phyloP scores from a whole-genome alignment of 352 stramenopile species.

The Phytophthora sp. region DNA sequence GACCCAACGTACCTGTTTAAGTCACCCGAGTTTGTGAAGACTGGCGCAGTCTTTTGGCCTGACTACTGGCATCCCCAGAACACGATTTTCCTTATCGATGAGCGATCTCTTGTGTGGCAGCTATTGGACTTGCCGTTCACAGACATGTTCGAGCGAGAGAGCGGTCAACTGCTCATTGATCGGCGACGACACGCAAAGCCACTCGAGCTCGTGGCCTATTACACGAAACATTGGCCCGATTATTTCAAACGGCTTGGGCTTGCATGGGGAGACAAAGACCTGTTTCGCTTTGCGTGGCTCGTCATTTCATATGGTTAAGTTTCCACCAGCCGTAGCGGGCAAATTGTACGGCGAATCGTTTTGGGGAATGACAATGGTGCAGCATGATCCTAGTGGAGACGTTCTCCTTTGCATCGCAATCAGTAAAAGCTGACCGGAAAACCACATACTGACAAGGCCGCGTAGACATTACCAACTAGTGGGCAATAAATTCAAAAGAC shows the following conservation, averaged over 20 bases:
- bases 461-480: neutral
- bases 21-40: constrained; percentile 39
- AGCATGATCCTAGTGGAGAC: constrained; percentile 30
- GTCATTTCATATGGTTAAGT: constrained; percentile 42
- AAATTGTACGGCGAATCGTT: constrained; percentile 15
- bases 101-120: constrained; percentile 60
- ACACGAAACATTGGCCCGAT: constrained; percentile 54
- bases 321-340: constrained; percentile 26
- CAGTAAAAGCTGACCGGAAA: constrained; percentile 31
- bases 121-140: constrained; percentile 56
- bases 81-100: constrained; percentile 68
- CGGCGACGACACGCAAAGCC: constrained; percentile 31
- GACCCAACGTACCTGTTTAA: constrained; percentile 71
- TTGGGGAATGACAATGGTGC: no score
- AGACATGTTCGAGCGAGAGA: constrained; percentile 81
- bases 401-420: constrained; percentile 53
- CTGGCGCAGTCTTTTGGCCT: constrained; percentile 70
- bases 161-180: constrained; percentile 66
- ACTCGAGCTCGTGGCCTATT: constrained; percentile 58
- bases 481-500: no score
- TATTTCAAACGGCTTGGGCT: constrained; percentile 55
- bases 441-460: neutral
- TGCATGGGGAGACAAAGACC: constrained; percentile 72
- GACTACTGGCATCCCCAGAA: constrained; percentile 69
- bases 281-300: constrained; percentile 76